These are phyloP conservation scores for Botrytis deweyae DNA, from an alignment of 2,329 filamentous ascomycete species.

Conservation along the genomic window DNA sequence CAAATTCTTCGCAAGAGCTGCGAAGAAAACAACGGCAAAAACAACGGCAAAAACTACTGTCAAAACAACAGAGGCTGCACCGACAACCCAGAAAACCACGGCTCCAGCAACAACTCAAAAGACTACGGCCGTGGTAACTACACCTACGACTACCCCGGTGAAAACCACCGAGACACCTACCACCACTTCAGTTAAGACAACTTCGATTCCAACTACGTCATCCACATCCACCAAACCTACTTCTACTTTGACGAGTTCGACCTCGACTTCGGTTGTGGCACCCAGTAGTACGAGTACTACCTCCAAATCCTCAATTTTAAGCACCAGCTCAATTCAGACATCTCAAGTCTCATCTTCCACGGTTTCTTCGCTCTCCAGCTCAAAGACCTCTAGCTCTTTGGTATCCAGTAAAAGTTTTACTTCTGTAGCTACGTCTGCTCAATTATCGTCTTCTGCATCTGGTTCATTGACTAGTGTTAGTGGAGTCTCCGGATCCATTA, in stretches of 20 bases:
- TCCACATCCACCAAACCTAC: neutral
- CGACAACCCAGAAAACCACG: neutral
- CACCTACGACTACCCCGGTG: neutral
- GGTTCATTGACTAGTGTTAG: neutral
- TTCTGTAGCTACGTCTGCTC: neutral
- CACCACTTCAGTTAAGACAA: neutral
- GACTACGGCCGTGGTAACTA: neutral
- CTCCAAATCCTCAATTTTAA: neutral
- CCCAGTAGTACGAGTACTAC: neutral
- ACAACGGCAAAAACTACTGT: neutral
- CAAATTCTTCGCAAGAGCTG: conserved; percentile 16
- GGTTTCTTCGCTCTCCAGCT: neutral
- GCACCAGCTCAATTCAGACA: neutral
- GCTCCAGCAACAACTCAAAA: conserved; percentile 7
- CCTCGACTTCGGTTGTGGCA: neutral
- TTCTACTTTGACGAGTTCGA: neutral
- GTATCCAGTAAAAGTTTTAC: neutral
- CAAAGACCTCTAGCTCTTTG: neutral
- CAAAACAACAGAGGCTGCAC: neutral
- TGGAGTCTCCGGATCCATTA: neutral
- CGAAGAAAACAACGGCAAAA: conserved; percentile 4
- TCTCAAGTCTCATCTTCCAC: neutral
- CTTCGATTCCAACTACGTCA: neutral
- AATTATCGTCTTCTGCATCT: neutral
- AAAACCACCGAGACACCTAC: neutral